Conservation (phyloP, 176 grass and related monocot genomes). For the Aechmea fasciata region DNA sequence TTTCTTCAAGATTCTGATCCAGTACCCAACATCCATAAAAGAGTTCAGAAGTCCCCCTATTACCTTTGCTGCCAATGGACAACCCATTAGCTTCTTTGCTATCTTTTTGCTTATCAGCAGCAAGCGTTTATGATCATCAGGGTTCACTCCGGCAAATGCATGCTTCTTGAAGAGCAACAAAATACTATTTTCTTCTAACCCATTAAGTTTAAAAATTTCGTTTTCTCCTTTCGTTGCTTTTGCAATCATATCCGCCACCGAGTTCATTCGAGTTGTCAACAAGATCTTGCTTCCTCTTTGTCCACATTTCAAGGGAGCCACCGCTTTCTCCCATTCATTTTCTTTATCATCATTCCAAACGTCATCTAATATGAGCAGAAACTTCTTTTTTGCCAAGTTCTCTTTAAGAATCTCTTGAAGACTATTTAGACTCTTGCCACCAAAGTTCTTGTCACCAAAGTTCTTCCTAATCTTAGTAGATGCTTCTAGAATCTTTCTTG, state of each 20-base stretch:
- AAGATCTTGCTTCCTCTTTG: conserved; percentile 23
- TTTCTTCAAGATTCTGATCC: background rate
- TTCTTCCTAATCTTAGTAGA: background rate
- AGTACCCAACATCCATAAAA: background rate
- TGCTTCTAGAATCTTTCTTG: conserved; percentile 14
- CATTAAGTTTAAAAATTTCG: conserved; percentile 1
- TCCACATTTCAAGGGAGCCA: conserved; percentile 18
- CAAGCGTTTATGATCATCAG: conserved; percentile 1
- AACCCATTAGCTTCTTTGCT: conserved; percentile 12
- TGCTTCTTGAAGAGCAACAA: background rate
- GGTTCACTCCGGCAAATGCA: conserved; percentile 21
- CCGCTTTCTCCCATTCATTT: conserved; percentile 2
- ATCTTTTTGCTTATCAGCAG: conserved; percentile 9
- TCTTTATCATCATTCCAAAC: conserved; percentile 9
- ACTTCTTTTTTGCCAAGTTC: conserved; percentile 1
- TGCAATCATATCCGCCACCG: conserved; percentile 8
- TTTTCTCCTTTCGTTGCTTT: background rate
- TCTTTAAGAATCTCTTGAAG: conserved; percentile 15
- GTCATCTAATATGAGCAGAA: conserved; percentile 28
- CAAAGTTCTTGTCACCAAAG: background rate
- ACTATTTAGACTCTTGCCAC: conserved; percentile 8
- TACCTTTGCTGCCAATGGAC: conserved; percentile 23
- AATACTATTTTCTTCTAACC: background rate
- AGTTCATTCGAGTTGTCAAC: conserved; percentile 11
- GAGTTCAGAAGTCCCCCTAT: conserved; percentile 16